Percentiles rank a stretch among this genome's conserved stretches.
Evolutionary conservation across 148 eudicot species (phyloP).

Genomic region (Cornus florida): DNA sequence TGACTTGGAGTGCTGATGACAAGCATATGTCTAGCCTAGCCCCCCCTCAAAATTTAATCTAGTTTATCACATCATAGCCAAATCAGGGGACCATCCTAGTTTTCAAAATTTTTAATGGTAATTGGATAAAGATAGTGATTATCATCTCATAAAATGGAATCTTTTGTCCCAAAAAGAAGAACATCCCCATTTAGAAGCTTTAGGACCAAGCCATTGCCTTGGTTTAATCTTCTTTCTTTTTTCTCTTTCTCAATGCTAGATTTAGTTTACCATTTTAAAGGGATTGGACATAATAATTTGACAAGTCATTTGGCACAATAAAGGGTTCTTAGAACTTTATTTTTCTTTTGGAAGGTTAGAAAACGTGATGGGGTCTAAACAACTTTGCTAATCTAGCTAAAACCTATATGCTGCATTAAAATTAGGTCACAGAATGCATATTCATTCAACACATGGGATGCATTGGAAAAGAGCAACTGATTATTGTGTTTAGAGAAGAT

Average conservation of each 20-base stretch:
- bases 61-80: neutral
- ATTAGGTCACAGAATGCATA: neutral
- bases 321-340: neutral
- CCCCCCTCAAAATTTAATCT: neutral
- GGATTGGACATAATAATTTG: neutral
- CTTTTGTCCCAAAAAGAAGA: constrained; percentile 8
- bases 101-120: neutral
- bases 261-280: neutral
- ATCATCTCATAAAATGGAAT: neutral
- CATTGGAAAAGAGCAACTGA: neutral
- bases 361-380: neutral
- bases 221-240: neutral
- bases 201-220: constrained; percentile 1
- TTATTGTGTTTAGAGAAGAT: neutral
- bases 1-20: constrained; percentile 1
- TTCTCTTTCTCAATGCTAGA: neutral
- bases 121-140: neutral
- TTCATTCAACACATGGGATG: neutral
- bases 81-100: neutral
- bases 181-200: neutral
- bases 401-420: neutral
- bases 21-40: neutral
- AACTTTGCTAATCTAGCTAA: neutral
- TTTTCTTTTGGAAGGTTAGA: neutral
- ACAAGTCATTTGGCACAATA: neutral